phyloP scores from a whole-genome alignment of 768 basidiomycete species.

The Pholiota molesta region DNA sequence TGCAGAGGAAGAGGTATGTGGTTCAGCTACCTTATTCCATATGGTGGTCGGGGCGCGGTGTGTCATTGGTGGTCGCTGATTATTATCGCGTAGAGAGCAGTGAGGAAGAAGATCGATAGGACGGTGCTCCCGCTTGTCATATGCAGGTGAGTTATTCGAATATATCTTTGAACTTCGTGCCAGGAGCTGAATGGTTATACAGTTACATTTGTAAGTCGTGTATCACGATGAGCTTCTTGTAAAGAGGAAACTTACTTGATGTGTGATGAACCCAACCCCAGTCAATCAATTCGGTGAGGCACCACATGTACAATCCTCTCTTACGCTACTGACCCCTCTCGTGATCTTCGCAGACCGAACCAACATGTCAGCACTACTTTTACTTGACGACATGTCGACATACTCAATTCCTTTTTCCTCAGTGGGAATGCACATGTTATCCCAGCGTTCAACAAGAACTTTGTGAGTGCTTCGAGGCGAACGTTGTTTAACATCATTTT shows the following conservation, averaged over 20 bases:
- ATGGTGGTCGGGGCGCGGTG: background rate
- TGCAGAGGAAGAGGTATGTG: conserved; percentile 49
- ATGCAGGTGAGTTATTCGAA: conserved; percentile 39
- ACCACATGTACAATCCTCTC: background rate
- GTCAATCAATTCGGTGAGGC: conserved; percentile 51
- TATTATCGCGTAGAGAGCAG: conserved; percentile 34
- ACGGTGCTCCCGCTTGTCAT: conserved; percentile 53
- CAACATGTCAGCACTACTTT: conserved; percentile 45
- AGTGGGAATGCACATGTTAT: conserved; percentile 63
- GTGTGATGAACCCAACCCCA: conserved; percentile 10
- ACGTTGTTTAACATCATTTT: background rate
- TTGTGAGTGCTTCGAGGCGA: conserved; percentile 31
- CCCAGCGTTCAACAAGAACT: conserved; percentile 53
- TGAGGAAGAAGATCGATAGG: conserved; percentile 54
- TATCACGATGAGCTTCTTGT: background rate
- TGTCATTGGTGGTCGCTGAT: background rate
- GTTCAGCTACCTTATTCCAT: too few relatives aligned
- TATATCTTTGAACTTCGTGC: background rate
- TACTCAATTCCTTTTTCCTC: conserved; percentile 7
- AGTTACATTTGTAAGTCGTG: conserved; percentile 51
- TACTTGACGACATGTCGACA: background rate
- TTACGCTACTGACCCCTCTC: background rate
- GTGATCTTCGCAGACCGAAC: conserved; percentile 45
- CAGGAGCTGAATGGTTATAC: background rate
- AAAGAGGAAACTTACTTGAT: conserved; percentile 14